A percentile compares a stretch with the other conserved stretches of the same genome.
These are phyloP conservation scores for Colletotrichum plurivorum DNA, from an alignment of 2,329 filamentous ascomycete species.

Conservation along the genomic window DNA sequence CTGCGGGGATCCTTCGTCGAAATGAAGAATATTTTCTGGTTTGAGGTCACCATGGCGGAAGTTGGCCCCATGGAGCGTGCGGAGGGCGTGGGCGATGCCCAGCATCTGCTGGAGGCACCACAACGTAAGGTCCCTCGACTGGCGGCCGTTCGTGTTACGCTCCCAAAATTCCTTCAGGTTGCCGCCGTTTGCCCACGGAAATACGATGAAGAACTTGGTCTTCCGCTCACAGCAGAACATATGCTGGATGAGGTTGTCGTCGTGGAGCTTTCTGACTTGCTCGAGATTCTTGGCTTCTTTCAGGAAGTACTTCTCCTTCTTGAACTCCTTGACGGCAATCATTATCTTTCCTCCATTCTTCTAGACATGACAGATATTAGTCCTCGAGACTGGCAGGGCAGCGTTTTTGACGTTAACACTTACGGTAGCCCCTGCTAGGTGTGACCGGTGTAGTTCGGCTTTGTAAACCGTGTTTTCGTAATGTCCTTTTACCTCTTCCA, in stretches of 20 bases:
- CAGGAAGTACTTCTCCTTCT: not conserved
- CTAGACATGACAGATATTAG: not conserved
- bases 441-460: not conserved
- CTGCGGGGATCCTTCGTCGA: not conserved
- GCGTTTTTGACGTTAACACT: not conserved
- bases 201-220: not conserved
- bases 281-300: not conserved
- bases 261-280: not conserved
- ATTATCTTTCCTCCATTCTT: not conserved
- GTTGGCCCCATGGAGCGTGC: conserved; percentile 8
- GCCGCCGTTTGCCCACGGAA: conserved; percentile 28
- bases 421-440: not conserved
- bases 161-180: conserved; percentile 21
- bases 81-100: conserved; percentile 5
- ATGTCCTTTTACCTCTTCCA: not conserved
- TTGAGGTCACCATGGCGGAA: conserved; percentile 30
- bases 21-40: conserved; percentile 25
- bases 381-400: no score
- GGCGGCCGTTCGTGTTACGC: not conserved
- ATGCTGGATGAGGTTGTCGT: conserved; percentile 14
- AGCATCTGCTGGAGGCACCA: conserved; percentile 25
- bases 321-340: conserved; percentile 4
- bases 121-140: not conserved
- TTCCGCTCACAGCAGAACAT: not conserved
- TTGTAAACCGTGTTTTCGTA: conserved; percentile 7